Percentiles rank a stretch among this genome's conserved stretches.
These are phyloP conservation scores for Kurtzmaniella quercitrusa DNA, from an alignment of 1,139 yeast genomes.

Conservation along the genomic window DNA sequence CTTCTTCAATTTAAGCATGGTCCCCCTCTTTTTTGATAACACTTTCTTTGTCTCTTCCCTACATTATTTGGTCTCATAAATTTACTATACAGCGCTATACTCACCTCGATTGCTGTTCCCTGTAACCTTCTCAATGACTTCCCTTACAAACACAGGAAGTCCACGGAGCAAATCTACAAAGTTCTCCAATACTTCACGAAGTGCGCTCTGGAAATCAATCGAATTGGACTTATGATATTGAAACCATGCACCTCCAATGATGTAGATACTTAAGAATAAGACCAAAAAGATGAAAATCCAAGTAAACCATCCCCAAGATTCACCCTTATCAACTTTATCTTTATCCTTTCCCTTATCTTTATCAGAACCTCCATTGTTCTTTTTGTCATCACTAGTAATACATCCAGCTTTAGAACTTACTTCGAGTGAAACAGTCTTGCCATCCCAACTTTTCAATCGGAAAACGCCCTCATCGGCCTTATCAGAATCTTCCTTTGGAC, in stretches of 20 bases:
- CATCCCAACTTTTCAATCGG: slow-evolving; percentile 29
- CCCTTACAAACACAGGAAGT: slow-evolving; percentile 68
- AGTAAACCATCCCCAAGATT: slow-evolving; percentile 74
- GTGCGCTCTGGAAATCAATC: slow-evolving; percentile 48
- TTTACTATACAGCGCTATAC: slow-evolving; percentile 75
- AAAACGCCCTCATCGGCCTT: slow-evolving; percentile 28
- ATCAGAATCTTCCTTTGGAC: slow-evolving; percentile 34
- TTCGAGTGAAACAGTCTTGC: slow-evolving; percentile 10
- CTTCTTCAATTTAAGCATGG: too few species aligned
- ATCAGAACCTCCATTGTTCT: slow-evolving; percentile 8
- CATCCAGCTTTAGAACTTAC: slow-evolving; percentile 7
- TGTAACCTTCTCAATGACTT: slow-evolving; percentile 65
- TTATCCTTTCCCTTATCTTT: slow-evolving; percentile 15
- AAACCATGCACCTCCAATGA: slow-evolving; percentile 79
- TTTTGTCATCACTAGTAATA: slow-evolving; percentile 12
- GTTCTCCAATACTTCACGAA: slow-evolving; percentile 72
- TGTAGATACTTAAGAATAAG: slow-evolving; percentile 64
- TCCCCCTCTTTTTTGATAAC: not conserved
- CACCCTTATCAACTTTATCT: slow-evolving; percentile 28
- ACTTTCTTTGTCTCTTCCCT: not conserved
- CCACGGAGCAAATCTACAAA: slow-evolving; percentile 55
- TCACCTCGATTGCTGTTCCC: slow-evolving; percentile 78
- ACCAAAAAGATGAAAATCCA: slow-evolving; percentile 70
- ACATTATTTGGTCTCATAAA: not conserved
- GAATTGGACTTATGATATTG: slow-evolving; percentile 54